phyloP scores from a whole-genome alignment of 2,329 filamentous ascomycete genomes.

The Aspergillus costaricaensis region DNA sequence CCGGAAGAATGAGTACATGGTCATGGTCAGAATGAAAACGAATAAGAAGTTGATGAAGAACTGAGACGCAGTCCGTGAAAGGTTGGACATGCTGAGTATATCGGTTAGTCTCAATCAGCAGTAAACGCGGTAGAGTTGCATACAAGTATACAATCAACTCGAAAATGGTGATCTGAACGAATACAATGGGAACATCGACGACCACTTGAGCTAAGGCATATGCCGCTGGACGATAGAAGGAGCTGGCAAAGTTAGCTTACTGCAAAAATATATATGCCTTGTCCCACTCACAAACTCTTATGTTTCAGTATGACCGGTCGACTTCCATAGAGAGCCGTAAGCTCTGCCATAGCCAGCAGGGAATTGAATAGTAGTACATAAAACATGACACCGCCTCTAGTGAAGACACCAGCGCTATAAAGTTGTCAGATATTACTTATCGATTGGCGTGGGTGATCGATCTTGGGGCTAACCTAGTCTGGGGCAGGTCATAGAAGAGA shows the following conservation, averaged over 20 bases:
- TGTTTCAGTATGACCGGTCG: conserved; percentile 70
- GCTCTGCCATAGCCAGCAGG: conserved; percentile 61
- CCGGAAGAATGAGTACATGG: conserved; percentile 58
- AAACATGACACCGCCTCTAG: conserved; percentile 63
- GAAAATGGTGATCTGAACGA: conserved; percentile 61
- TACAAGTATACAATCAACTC: conserved; percentile 63
- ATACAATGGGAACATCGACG: conserved; percentile 59
- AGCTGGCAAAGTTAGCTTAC: conserved; percentile 37
- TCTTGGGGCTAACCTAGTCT: conserved; percentile 41
- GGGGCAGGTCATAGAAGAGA: conserved; percentile 57
- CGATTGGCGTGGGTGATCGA: not conserved
- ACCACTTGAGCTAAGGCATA: conserved; percentile 61
- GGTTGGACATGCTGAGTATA: conserved; percentile 51
- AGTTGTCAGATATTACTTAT: not conserved
- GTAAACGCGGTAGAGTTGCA: conserved; percentile 5
- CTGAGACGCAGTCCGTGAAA: conserved; percentile 59
- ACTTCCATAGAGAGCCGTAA: conserved; percentile 61
- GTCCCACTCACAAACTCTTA: conserved; percentile 59
- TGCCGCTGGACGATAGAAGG: conserved; percentile 65
- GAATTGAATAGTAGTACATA: conserved; percentile 65
- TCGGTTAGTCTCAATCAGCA: conserved; percentile 8
- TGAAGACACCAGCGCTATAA: conserved; percentile 56
- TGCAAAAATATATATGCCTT: too few species aligned
- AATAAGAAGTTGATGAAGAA: conserved; percentile 64
- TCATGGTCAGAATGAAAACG: conserved; percentile 56